Conservation (phyloP, 148 eudicot species). For the Tetragonia tetragonoides region DNA sequence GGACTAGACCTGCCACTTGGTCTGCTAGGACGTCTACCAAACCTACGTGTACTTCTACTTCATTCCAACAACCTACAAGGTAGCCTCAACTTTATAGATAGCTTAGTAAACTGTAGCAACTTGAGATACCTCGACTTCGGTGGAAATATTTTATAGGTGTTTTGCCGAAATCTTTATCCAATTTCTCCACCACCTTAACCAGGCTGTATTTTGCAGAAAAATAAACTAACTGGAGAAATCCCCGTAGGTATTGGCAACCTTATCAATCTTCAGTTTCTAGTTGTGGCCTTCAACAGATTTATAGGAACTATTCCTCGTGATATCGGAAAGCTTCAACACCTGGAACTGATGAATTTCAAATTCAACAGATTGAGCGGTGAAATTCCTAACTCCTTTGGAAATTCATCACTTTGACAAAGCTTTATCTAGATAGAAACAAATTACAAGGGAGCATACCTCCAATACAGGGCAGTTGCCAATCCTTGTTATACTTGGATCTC, state of each 20-base stretch:
- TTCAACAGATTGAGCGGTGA: constrained; percentile 25
- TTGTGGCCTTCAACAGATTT: not conserved
- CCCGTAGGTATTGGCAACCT: constrained; percentile 22
- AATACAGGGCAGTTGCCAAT: constrained; percentile 30
- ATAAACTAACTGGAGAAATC: constrained; percentile 13
- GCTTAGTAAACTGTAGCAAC: constrained; percentile 26
- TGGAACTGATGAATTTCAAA: constrained; percentile 7
- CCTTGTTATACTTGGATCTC: constrained; percentile 24
- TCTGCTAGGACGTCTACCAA: not conserved
- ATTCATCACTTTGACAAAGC: constrained; percentile 11
- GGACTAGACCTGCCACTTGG: constrained; percentile 10
- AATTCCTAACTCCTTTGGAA: constrained; percentile 31
- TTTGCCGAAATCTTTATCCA: constrained; percentile 7
- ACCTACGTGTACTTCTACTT: not conserved
- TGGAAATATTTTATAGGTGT: constrained; percentile 17
- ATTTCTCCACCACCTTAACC: constrained; percentile 10
- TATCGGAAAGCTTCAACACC: constrained; percentile 25
- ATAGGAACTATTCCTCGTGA: constrained; percentile 29
- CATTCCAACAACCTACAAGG: constrained; percentile 17
- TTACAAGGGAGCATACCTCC: constrained; percentile 31
- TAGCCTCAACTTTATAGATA: constrained; percentile 21
- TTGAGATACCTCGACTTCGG: not conserved
- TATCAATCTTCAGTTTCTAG: not conserved
- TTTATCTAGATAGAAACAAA: constrained; percentile 11
- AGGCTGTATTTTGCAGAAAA: not conserved